phyloP scores from a whole-genome alignment of 768 basidiomycete species.

The Kwoniella botswanensis region DNA sequence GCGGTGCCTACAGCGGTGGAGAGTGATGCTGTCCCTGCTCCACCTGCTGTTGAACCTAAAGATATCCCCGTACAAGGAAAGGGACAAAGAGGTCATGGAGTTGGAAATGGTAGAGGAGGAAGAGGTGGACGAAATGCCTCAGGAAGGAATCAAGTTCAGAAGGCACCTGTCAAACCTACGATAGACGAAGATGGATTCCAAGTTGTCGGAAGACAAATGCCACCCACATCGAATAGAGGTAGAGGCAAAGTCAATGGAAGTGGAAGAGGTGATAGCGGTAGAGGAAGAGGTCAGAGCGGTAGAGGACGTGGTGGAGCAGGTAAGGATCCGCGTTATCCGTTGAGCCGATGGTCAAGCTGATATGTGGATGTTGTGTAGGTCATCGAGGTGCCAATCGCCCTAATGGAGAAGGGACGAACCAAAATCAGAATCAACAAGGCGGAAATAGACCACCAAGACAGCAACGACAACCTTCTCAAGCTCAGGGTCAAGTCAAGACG shows the following conservation, averaged over 20 bases:
- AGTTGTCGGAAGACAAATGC: slow-evolving; percentile 32
- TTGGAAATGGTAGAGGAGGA: neutral
- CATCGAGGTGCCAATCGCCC: neutral
- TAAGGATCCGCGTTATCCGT: neutral
- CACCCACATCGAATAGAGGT: slow-evolving; percentile 1
- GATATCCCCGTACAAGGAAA: neutral
- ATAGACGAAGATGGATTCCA: slow-evolving; percentile 51
- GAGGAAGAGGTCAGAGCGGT: slow-evolving; percentile 11
- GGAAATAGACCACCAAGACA: slow-evolving; percentile 18
- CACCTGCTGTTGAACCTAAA: neutral
- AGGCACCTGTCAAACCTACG: slow-evolving; percentile 13
- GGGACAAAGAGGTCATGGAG: neutral
- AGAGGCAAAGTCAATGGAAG: slow-evolving; percentile 9
- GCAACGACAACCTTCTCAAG: slow-evolving; percentile 8
- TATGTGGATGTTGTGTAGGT: neutral
- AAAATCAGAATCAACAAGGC: slow-evolving; percentile 2
- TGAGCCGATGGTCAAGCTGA: neutral
- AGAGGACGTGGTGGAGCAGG: slow-evolving; percentile 23
- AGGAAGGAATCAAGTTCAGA: slow-evolving; percentile 11
- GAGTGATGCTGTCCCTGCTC: slow-evolving; percentile 7
- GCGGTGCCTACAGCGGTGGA: slow-evolving; percentile 11
- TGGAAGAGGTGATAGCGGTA: slow-evolving; percentile 7
- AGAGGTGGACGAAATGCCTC: slow-evolving; percentile 6
- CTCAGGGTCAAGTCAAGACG: neutral
- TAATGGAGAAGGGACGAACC: neutral